These are phyloP conservation scores for Thalassiosira sp. DNA, from an alignment of 352 stramenopile species.

Conservation along the genomic window DNA sequence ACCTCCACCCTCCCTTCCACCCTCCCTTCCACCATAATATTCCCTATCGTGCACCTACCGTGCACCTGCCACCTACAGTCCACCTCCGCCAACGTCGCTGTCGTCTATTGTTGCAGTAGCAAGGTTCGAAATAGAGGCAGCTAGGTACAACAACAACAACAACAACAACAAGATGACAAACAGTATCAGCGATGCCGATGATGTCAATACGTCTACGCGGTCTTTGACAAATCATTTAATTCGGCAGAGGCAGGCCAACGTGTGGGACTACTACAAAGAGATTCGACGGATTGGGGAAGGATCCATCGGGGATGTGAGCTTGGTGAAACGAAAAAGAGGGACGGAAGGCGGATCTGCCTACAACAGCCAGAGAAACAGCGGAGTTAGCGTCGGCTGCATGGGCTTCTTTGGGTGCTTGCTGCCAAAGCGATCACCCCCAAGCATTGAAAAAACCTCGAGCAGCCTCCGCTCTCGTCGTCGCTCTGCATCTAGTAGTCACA, in stretches of 20 bases:
- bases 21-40: too few relatives aligned
- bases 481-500: conserved; percentile 18
- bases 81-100: too few relatives aligned
- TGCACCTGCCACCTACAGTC: too few relatives aligned
- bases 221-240: conserved; percentile 43
- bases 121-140: too few relatives aligned
- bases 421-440: conserved; percentile 6
- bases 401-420: conserved; percentile 44
- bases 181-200: background rate
- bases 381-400: conserved; percentile 2
- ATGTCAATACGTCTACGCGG: conserved; percentile 3
- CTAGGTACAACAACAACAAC: too few relatives aligned
- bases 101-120: too few relatives aligned
- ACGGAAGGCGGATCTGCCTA: conserved; percentile 70
- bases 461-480: background rate
- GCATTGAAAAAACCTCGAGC: conserved; percentile 6
- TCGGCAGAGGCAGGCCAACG: conserved; percentile 29
- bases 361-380: conserved; percentile 7
- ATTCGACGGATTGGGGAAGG: conserved; percentile 68
- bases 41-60: too few relatives aligned
- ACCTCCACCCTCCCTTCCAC: too few relatives aligned
- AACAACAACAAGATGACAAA: too few relatives aligned
- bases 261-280: conserved; percentile 64
- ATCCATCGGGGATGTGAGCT: conserved; percentile 68
- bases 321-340: conserved; percentile 56